Base-by-base conservation (phyloP, 2,329 filamentous ascomycete genomes). In the Aureobasidium subglaciale region DNA sequence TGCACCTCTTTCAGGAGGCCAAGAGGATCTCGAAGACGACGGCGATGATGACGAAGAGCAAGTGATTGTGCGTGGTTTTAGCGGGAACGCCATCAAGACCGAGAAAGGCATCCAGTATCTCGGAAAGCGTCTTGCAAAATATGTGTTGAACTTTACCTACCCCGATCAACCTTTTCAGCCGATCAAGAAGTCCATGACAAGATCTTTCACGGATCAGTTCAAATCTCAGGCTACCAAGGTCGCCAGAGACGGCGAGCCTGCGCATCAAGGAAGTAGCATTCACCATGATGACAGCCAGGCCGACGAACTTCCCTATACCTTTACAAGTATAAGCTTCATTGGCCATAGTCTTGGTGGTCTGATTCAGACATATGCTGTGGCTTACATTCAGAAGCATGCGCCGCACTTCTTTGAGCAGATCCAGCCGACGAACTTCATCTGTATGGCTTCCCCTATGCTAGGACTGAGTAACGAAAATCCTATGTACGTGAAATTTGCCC, bases 401-500 rank as follows among this genome's bases (percentile, higher is more conserved):
- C 92, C 92, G 1, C 75, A 85, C 9, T 97, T 97, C 68, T 97
- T 97, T 64, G 80, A 91, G 48, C 75, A 84, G 5, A 95, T 96
- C 63, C 81, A 84, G 60, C 92, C 92, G 0, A 77, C 96, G 68
- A 96, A 96, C 67, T 97, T 97, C 66, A 86, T 97, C 61, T 80
- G 87, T 25, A 75, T 97, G 62, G 91, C 92, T 15, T 86, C 91
- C 0, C 92, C 92, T 0, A 90, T 96, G 62, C 74, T 97, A 1
- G 92, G 92, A 0, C 75, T 97, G 34, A 97, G 92, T 70, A 96
- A 99, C 68, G 93, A 99, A 68, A 99, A 99, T 63, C 93, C 93
- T 0, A 78, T 97, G 56, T 99, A 99, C 68, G 88, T 99, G 70
- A 95, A 91, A 65, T 97, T 99, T 69, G 93, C 93, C 0, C 76